Conservation (phyloP, 306 rosid genomes). For the Oxytropis ochrocephala region DNA sequence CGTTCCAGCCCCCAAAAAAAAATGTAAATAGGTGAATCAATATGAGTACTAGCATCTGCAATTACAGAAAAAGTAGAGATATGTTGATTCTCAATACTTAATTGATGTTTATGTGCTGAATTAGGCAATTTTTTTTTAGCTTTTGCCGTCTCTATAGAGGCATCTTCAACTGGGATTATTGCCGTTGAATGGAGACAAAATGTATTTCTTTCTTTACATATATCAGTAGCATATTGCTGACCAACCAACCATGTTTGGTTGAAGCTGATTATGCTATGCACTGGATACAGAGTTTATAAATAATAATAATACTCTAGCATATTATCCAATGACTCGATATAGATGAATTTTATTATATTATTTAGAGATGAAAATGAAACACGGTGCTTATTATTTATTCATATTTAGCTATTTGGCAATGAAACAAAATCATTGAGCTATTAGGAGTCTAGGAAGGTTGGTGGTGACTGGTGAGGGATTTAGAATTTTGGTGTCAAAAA, state of each 20-base stretch:
- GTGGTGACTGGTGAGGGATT: too few species aligned
- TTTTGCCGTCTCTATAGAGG: not conserved
- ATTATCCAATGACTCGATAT: not conserved
- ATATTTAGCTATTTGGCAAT: not conserved
- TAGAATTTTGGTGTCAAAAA: too few species aligned
- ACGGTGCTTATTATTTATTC: not conserved
- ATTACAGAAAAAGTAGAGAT: not conserved
- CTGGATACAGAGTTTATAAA: not conserved
- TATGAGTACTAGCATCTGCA: slow-evolving; percentile 8
- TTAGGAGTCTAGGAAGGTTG: too few species aligned
- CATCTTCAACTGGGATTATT: not conserved
- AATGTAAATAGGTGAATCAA: slow-evolving; percentile 20
- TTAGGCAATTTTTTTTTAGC: not conserved
- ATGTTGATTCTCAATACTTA: not conserved
- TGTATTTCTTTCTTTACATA: not conserved
- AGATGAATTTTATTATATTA: not conserved
- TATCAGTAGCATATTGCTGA: slow-evolving; percentile 8
- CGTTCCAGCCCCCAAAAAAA: not conserved
- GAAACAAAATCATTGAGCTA: not conserved
- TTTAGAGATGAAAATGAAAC: not conserved
- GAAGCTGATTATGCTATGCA: not conserved
- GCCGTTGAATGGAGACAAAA: slow-evolving; percentile 15
- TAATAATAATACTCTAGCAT: not conserved
- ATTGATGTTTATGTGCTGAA: not conserved
- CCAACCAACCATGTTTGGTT: not conserved